phyloP scores from a whole-genome alignment of 2,329 filamentous ascomycete genomes.

The Alternaria ethzedia region DNA sequence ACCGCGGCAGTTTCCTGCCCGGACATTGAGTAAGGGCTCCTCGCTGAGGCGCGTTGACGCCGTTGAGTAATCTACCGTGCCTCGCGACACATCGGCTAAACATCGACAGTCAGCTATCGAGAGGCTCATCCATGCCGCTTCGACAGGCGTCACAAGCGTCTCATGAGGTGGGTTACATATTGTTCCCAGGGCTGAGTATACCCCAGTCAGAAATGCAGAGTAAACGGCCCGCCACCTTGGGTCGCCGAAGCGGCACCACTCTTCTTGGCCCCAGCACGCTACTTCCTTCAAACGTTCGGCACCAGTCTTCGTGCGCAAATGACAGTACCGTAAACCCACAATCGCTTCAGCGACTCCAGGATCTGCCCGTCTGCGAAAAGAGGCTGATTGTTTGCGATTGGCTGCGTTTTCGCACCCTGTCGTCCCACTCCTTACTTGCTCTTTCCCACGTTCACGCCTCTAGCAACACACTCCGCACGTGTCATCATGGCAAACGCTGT shows the following conservation, averaged over 20 bases:
- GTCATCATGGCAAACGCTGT: constrained; percentile 35
- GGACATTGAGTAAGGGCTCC: constrained; percentile 10
- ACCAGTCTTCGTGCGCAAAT: constrained; percentile 39
- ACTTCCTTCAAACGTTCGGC: constrained; percentile 25
- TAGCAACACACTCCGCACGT: constrained; percentile 35
- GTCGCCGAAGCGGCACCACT: constrained; percentile 30
- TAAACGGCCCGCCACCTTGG: constrained; percentile 32
- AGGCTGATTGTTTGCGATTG: constrained; percentile 22
- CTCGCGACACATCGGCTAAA: neutral
- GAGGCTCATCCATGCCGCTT: neutral
- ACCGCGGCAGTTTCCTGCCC: constrained; percentile 22
- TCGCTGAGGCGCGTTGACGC: constrained; percentile 1
- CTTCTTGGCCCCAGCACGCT: constrained; percentile 27
- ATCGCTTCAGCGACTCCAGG: constrained; percentile 28
- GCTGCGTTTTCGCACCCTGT: constrained; percentile 23
- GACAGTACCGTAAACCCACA: constrained; percentile 38
- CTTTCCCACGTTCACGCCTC: constrained; percentile 29
- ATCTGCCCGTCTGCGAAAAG: constrained; percentile 22
- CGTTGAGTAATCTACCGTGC: constrained; percentile 8
- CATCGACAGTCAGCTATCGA: neutral
- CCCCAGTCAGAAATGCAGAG: constrained; percentile 20
- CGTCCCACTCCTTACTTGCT: constrained; percentile 25
- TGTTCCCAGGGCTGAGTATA: constrained; percentile 12
- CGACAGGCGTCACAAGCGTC: neutral
- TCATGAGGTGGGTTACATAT: neutral